A percentile compares a stretch with the other conserved stretches of the same genome.
Evolutionary conservation across 2,329 filamentous ascomycete genomes (phyloP).

Genomic region (Metarhizium sp.): DNA sequence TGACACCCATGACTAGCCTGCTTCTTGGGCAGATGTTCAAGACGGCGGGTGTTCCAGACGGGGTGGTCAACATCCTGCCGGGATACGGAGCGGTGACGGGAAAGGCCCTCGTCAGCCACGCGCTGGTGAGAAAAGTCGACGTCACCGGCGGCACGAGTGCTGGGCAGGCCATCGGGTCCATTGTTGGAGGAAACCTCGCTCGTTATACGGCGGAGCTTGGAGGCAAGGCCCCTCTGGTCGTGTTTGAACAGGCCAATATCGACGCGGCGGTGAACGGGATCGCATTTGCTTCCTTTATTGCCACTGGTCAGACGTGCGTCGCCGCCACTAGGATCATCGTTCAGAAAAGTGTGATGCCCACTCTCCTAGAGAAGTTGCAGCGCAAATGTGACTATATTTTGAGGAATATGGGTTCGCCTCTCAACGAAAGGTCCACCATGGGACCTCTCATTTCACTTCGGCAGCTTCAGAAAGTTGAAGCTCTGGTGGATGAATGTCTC

Average conservation of each 20-base stretch:
- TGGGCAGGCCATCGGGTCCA: slow-evolving; percentile 56
- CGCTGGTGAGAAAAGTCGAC: slow-evolving; percentile 54
- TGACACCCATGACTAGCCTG: slow-evolving; percentile 53
- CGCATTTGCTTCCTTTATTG: slow-evolving; percentile 48
- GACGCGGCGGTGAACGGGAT: slow-evolving; percentile 61
- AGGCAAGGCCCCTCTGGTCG: slow-evolving; percentile 60
- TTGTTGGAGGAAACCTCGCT: slow-evolving; percentile 57
- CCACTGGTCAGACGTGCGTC: slow-evolving; percentile 50
- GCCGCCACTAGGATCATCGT: slow-evolving; percentile 70
- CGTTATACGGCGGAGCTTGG: slow-evolving; percentile 64
- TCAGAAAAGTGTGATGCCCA: slow-evolving; percentile 55
- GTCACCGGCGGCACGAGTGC: slow-evolving; percentile 69
- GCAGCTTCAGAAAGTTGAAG: slow-evolving; percentile 58
- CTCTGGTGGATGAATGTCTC: slow-evolving; percentile 55
- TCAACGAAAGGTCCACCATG: slow-evolving; percentile 50
- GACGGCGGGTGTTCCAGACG: slow-evolving; percentile 60
- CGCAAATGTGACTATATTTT: slow-evolving; percentile 49
- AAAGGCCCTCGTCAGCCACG: slow-evolving; percentile 42
- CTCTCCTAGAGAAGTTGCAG: slow-evolving; percentile 55
- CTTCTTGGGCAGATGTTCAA: slow-evolving; percentile 49
- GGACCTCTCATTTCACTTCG: slow-evolving; percentile 52
- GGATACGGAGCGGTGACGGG: slow-evolving; percentile 45
- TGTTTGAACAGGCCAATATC: slow-evolving; percentile 56
- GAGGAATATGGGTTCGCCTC: slow-evolving; percentile 46
- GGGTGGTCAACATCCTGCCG: slow-evolving; percentile 55